Evolutionary conservation across 371 early-diverging fungal species (phyloP).

Genomic region (Lichtheimia corymbifera): DNA sequence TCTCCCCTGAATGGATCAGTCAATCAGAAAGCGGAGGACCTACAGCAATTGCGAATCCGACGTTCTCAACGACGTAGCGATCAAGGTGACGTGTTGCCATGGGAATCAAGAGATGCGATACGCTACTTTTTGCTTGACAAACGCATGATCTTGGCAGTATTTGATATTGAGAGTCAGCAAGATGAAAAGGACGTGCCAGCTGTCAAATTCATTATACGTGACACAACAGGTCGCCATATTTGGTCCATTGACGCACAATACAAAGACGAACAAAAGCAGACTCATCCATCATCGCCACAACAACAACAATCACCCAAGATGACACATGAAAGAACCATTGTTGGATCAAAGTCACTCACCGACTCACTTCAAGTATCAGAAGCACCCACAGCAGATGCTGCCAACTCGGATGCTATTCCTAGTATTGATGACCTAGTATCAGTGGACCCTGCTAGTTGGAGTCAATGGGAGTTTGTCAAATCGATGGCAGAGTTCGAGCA

Average conservation of each 20-base stretch:
- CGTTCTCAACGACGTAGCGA: constrained; percentile 8
- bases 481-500: constrained; percentile 31
- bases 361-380: background rate
- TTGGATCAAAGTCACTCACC: background rate
- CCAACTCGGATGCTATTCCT: constrained; percentile 42
- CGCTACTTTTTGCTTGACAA: constrained; percentile 72
- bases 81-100: background rate
- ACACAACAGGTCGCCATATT: constrained; percentile 71
- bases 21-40: constrained; percentile 36
- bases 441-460: constrained; percentile 31
- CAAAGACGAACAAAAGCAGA: constrained; percentile 25
- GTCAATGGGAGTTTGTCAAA: constrained; percentile 35
- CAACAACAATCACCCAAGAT: constrained; percentile 13
- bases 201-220: constrained; percentile 60
- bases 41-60: constrained; percentile 23
- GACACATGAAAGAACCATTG: constrained; percentile 13
- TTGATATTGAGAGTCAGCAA: constrained; percentile 24
- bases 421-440: constrained; percentile 38
- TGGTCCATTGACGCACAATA: constrained; percentile 66
- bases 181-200: constrained; percentile 33
- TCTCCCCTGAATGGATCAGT: constrained; percentile 59
- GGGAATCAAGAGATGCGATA: constrained; percentile 37
- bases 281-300: constrained; percentile 12
- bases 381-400: constrained; percentile 16
- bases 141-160: constrained; percentile 60